Evolutionary conservation across 2,329 filamentous ascomycete genomes (phyloP).

Genomic region (Botrytis tulipae): DNA sequence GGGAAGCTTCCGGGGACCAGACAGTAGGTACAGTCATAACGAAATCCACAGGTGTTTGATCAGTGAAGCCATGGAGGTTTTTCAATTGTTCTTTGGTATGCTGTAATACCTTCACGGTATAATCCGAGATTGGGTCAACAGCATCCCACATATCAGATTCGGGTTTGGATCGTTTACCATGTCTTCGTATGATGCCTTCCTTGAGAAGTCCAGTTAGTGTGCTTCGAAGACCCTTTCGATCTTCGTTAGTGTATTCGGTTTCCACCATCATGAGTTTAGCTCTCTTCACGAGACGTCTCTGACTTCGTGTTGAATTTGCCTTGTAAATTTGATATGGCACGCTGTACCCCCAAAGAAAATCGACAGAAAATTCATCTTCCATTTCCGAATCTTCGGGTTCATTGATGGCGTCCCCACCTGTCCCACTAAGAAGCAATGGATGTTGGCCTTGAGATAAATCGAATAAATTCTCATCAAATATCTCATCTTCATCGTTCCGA

Average conservation of each 20-base stretch:
- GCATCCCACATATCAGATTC: slow-evolving; percentile 21
- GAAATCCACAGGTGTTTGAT: slow-evolving; percentile 20
- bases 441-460: slow-evolving; percentile 12
- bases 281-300: slow-evolving; percentile 20
- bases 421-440: background rate
- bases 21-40: slow-evolving; percentile 21
- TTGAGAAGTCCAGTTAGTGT: slow-evolving; percentile 20
- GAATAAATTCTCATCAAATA: slow-evolving; percentile 16
- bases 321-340: slow-evolving; percentile 19
- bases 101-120: slow-evolving; percentile 21
- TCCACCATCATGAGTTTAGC: slow-evolving; percentile 27
- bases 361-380: slow-evolving; percentile 9
- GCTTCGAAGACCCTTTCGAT: slow-evolving; percentile 20
- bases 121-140: slow-evolving; percentile 27
- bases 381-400: slow-evolving; percentile 1
- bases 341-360: slow-evolving; percentile 26
- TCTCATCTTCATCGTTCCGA: background rate
- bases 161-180: slow-evolving; percentile 11
- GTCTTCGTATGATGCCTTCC: slow-evolving; percentile 23
- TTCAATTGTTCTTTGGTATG: slow-evolving; percentile 27
- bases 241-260: slow-evolving; percentile 20
- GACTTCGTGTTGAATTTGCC: slow-evolving; percentile 9
- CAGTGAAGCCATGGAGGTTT: slow-evolving; percentile 9
- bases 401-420: background rate
- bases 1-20: slow-evolving; percentile 22